These are phyloP conservation scores for Trichophyton verrucosum DNA, from an alignment of 2,329 filamentous ascomycete species.

Conservation along the genomic window DNA sequence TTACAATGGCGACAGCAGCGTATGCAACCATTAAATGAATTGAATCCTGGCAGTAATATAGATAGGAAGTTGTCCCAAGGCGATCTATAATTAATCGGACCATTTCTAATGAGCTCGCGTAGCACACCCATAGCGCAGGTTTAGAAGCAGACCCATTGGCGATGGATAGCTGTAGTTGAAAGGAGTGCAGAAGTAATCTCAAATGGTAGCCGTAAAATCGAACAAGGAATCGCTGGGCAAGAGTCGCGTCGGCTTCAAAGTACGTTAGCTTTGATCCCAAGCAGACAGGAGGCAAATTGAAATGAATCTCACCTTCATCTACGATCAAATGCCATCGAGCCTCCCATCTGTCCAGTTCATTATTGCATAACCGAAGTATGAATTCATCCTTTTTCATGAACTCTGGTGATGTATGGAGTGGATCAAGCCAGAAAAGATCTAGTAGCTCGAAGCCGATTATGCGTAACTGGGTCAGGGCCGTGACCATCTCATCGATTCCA, in stretches of 20 bases:
- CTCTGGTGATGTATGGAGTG: slow-evolving; percentile 9
- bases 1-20: slow-evolving; percentile 30
- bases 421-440: slow-evolving; percentile 17
- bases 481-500: slow-evolving; percentile 25
- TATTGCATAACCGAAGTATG: slow-evolving; percentile 14
- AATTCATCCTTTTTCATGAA: slow-evolving; percentile 12
- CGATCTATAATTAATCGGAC: slow-evolving; percentile 22
- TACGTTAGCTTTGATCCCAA: neutral
- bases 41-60: slow-evolving; percentile 33
- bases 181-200: slow-evolving; percentile 27
- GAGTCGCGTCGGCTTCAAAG: slow-evolving; percentile 12
- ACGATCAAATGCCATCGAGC: slow-evolving; percentile 14
- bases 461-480: slow-evolving; percentile 28
- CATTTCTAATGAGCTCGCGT: slow-evolving; percentile 22
- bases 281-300: neutral
- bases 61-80: slow-evolving; percentile 18
- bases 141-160: slow-evolving; percentile 14
- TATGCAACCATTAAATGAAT: slow-evolving; percentile 35
- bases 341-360: slow-evolving; percentile 14
- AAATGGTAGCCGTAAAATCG: slow-evolving; percentile 31
- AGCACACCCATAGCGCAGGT: slow-evolving; percentile 17
- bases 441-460: slow-evolving; percentile 27
- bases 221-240: slow-evolving; percentile 28
- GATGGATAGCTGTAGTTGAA: slow-evolving; percentile 25
- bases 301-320: slow-evolving; percentile 12